Base-by-base conservation (phyloP, 139 green algal species). In the Limnomonas spitsbergensis region DNA sequence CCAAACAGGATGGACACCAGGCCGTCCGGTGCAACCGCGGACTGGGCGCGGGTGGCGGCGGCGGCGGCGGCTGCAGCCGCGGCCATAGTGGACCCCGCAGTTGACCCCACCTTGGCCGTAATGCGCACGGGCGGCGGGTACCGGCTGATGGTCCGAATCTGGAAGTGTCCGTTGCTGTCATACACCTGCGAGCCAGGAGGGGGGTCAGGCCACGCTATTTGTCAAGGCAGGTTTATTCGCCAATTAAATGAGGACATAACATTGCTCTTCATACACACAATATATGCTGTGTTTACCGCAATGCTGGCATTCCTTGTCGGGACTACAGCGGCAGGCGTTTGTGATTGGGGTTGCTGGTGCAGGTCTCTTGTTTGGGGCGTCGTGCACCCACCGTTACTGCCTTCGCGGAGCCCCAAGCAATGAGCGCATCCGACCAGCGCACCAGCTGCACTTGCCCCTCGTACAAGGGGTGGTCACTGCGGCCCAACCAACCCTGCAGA, bases 331-430 rank as follows among this genome's bases (percentile, higher is more conserved):
- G n/a, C n/a, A n/a, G n/a, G n/a, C n/a, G n/a, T n/a, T n/a, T n/a
- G n/a, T n/a, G n/a, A n/a, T n/a, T n/a, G n/a, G n/a, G n/a, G n/a
- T n/a, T n/a, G n/a, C n/a, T n/a, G n/a, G n/a, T n/a, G n/a, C n/a
- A n/a, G n/a, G n/a, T n/a, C n/a, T n/a, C n/a, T n/a, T n/a, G n/a
- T n/a, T n/a, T n/a, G n/a, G n/a, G n/a, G n/a, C n/a, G n/a, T n/a
- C n/a, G n/a, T n/a, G n/a, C 4, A 70, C 56, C 7, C 29, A 92
- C 86, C 86, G 88, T 91, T 32, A 97, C 82, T 0, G 88, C 87
- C 4, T 77, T 73, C 68, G 94, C 87, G 37, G 90, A 96, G 3
- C 91, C 90, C 95, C 95, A 99, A 0, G 96, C 94, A 6, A 99
- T 80, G 24, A 97, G 76, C 2, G 73, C 79, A 14, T 86, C 88